Evolutionary conservation across 2,329 filamentous ascomycete species (phyloP), one percentile per base, ranked within the genome.

Genomic region (Pseudocercospora fijiensis): DNA sequence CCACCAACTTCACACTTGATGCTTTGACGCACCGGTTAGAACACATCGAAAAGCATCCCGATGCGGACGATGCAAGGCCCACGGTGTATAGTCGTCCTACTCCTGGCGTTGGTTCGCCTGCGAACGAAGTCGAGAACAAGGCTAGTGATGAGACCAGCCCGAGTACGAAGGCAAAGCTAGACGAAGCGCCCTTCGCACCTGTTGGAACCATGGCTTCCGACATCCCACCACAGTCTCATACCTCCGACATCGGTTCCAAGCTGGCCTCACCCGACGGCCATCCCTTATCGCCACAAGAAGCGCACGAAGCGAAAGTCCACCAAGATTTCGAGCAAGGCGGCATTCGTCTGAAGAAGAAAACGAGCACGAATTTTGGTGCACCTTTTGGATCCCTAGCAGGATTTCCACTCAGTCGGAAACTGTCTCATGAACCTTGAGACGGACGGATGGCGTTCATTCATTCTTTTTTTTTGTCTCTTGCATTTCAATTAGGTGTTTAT

Each of bases 271-370:
- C 56, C 61, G 58, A 65, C 33, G 52, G 49, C 10, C 63, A 57
- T 22, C 47, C 65, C 6, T 33, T 71, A 5, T 69, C 69, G 16
- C 70, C 67, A 22, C 69, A 70, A 52, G 67, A 68, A 52, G 61
- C 61, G 9, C 67, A 69, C 59, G 71, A 73, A 45, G 68, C 67
- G 4, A 62, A 70, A 53, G 66, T 72, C 4, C 71, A 74, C 11
- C 58, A 60, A 16, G 60, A 72, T 9, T 73, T 75, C 45, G 72
- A 74, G 27, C 61, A 72, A 55, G 74, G 71, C 47, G 75, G 75
- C 10, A 76, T 77, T 66, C 73, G 69, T 59, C 67, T 77, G 49
- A 76, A 75, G 65, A 76, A 76, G 62, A 77, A 75, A 58, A 63
- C 71, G 1, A 76, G 74, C 57, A 69, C 64, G 33, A 77, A 77